Evolutionary conservation across 768 basidiomycete species (phyloP), one percentile per base, ranked within the genome.

Genomic region (Mrakia frigida): DNA sequence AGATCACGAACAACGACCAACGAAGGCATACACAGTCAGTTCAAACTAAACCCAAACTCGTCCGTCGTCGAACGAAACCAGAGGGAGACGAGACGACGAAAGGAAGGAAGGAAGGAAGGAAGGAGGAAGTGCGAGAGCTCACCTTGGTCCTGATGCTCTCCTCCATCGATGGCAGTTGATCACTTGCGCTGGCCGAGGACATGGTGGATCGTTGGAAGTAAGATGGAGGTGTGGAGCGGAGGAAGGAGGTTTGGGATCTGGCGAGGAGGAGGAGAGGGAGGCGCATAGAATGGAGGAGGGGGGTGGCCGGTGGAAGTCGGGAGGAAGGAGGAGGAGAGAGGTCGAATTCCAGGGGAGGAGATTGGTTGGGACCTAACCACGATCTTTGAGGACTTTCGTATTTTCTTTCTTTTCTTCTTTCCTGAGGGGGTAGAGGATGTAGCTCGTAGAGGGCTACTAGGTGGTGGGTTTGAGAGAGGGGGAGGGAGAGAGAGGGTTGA

Each of bases 91-190:
- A n/a, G 23, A 18, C 25, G n/a, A 28, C 28, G n/a, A 63, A 23
- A 37, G 33, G 35, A 33, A 63, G 61, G 61, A 31, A 23, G 18
- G 35, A 50, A 21, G 43, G 7, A 50, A 14, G 69, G 31, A 69
- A 50, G 31, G 69, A 69, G 25, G 10, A 28, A 10, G 25, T 28
- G 25, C 11, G 43, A 9, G 46, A 37, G 59, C 28, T 74, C 63
- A 74, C 73, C 60, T 74, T 67, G 2, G 33, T 67, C 23, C 72
- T 13, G 21, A 73, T 73, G 5, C 33, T 33, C 18, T 61, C 63
- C 73, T 74, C 61, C 61, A 65, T 74, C 9, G 23, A 31, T 0
- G 31, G n/a, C 25, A n/a, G 71, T 14, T 10, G 50, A 9, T 35
- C 56, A 33, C 25, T 35, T 6, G 59, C 16, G 18, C 10, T 35